These are phyloP conservation scores for Aspergillus brasiliensis DNA, from an alignment of 2,329 filamentous ascomycete species.

Conservation along the genomic window DNA sequence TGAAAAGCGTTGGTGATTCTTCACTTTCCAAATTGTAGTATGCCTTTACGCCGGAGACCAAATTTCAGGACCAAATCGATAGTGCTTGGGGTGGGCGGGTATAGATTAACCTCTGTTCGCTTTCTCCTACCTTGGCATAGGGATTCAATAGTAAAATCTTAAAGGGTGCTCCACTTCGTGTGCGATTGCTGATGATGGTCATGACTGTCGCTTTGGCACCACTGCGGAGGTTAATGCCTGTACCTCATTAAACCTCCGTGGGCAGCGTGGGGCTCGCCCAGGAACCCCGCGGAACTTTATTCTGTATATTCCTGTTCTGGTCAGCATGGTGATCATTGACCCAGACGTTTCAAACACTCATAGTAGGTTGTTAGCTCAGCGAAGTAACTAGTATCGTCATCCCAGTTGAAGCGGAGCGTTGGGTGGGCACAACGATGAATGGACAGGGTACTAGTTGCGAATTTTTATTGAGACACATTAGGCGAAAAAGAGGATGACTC, in stretches of 20 bases:
- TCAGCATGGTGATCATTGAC: background rate
- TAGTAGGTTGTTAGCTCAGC: background rate
- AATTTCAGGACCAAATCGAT: background rate
- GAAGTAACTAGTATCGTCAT: background rate
- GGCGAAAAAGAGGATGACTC: too few species aligned
- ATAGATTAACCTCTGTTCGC: background rate
- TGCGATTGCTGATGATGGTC: background rate
- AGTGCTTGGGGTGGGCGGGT: background rate
- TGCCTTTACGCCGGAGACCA: background rate
- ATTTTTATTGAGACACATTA: too few species aligned
- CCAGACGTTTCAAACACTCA: background rate
- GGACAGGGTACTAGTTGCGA: background rate
- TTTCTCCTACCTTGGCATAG: background rate
- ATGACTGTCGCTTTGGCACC: background rate
- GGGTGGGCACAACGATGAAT: background rate
- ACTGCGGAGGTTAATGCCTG: background rate
- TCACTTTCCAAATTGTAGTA: background rate
- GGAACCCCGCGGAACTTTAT: background rate
- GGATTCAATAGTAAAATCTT: background rate
- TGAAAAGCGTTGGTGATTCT: background rate
- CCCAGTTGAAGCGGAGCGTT: background rate
- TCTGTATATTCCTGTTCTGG: background rate
- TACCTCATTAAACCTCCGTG: background rate
- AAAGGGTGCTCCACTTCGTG: background rate
- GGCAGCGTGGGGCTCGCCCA: background rate